A percentile compares a stretch with the other conserved stretches of the same genome.
Evolutionary conservation across 2,329 filamentous ascomycete genomes (phyloP).

Genomic region (Cercospora sojina): DNA sequence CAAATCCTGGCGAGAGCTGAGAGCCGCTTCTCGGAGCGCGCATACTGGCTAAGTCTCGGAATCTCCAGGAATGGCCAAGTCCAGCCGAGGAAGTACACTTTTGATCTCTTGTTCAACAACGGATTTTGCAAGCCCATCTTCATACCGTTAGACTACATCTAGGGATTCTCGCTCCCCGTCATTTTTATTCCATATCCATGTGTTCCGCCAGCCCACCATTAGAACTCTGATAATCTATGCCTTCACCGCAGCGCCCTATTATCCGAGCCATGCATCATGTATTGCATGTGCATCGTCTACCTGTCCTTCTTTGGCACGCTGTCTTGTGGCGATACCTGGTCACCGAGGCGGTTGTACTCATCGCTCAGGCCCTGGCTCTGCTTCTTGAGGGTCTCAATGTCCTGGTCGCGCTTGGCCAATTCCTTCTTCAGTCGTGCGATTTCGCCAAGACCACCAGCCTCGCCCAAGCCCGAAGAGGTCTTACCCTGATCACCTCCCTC

Average conservation of each 20-base stretch:
- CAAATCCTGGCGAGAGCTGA: neutral
- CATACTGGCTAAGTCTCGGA: neutral
- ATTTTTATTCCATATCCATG: neutral
- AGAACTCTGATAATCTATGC: neutral
- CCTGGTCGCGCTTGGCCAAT: conserved; percentile 71
- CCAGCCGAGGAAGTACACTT: neutral
- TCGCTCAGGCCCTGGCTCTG: conserved; percentile 78
- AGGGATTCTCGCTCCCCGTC: neutral
- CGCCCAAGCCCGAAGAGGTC: conserved; percentile 70
- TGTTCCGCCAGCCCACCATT: neutral
- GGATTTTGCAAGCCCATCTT: neutral
- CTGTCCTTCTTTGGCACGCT: conserved; percentile 56
- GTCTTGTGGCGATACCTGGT: conserved; percentile 68
- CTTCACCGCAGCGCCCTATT: neutral
- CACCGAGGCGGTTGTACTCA: conserved; percentile 83
- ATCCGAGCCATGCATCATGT: neutral
- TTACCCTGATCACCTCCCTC: conserved; percentile 58
- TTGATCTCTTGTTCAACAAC: neutral
- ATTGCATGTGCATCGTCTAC: conserved; percentile 33
- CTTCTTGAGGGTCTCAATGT: conserved; percentile 87
- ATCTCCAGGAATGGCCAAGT: neutral
- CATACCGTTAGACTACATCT: neutral
- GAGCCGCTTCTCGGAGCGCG: neutral
- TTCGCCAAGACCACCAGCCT: conserved; percentile 72
- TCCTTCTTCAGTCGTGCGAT: conserved; percentile 67